A percentile compares a stretch with the other conserved stretches of the same genome.
Evolutionary conservation across 148 eudicot genomes (phyloP).

Genomic region (Amaranthus hypochondriacus): DNA sequence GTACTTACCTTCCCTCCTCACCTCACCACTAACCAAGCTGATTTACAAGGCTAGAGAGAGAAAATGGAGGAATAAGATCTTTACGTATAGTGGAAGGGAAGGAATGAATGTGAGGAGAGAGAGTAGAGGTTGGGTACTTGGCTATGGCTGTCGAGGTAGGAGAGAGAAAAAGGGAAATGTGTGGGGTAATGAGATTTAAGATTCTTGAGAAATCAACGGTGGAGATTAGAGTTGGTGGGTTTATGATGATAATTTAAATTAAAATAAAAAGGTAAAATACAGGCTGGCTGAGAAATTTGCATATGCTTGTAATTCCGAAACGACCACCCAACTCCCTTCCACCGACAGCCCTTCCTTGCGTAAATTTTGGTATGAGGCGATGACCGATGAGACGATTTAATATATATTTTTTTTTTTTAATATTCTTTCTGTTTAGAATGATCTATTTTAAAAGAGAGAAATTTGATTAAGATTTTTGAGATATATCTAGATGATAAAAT

Average conservation of each 20-base stretch:
- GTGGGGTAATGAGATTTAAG: constrained; percentile 3
- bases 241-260: background rate
- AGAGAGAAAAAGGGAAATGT: background rate
- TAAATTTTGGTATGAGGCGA: too few species aligned
- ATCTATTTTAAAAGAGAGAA: too few species aligned
- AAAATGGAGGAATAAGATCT: constrained; percentile 2
- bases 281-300: constrained; percentile 2
- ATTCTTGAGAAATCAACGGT: constrained; percentile 21
- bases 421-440: too few species aligned
- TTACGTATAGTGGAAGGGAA: constrained; percentile 19
- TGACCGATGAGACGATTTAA: too few species aligned
- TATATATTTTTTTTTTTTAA: too few species aligned
- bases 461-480: too few species aligned
- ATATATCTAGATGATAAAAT: too few species aligned
- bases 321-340: constrained; percentile 21
- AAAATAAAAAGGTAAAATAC: background rate
- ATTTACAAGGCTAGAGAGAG: background rate
- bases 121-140: too few species aligned
- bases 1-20: background rate
- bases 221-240: constrained; percentile 22
- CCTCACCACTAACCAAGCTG: background rate
- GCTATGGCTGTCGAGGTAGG: constrained; percentile 16
- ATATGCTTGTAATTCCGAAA: background rate
- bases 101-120: background rate
- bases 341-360: constrained; percentile 24